phyloP scores from a whole-genome alignment of 2,329 filamentous ascomycete genomes.

The Aphanoascus verrucosus region DNA sequence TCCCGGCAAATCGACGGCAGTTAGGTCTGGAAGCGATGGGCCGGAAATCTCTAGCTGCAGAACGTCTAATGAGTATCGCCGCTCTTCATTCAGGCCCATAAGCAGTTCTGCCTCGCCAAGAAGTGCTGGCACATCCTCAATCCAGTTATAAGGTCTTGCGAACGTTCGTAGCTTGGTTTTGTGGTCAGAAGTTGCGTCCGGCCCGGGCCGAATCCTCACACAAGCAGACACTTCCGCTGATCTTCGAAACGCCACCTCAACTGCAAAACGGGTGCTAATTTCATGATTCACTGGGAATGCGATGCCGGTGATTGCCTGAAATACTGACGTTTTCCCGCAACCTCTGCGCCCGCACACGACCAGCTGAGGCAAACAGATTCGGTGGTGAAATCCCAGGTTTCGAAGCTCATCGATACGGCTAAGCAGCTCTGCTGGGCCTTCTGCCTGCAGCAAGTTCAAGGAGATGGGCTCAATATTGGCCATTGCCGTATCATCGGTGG shows the following conservation, averaged over 20 bases:
- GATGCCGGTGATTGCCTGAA: constrained; percentile 17
- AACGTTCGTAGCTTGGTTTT: constrained; percentile 18
- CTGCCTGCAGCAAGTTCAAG: constrained; percentile 13
- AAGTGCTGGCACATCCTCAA: constrained; percentile 20
- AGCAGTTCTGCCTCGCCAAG: constrained; percentile 20
- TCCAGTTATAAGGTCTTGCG: constrained; percentile 16
- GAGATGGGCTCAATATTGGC: background rate
- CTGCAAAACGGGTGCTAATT: constrained; percentile 50
- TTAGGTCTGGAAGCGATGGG: constrained; percentile 49
- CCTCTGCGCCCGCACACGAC: constrained; percentile 17
- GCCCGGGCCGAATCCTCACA: constrained; percentile 20
- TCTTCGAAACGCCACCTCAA: constrained; percentile 44
- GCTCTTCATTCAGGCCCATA: constrained; percentile 20
- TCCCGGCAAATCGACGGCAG: constrained; percentile 52
- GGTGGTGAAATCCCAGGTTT: constrained; percentile 15
- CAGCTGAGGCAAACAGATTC: constrained; percentile 14
- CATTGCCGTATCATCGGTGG: background rate
- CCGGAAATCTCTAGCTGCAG: constrained; percentile 51
- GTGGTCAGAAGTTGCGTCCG: constrained; percentile 18
- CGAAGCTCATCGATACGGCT: constrained; percentile 17
- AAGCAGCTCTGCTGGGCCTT: constrained; percentile 15
- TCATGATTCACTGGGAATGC: constrained; percentile 33
- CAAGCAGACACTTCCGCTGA: constrained; percentile 17
- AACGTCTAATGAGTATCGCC: constrained; percentile 35
- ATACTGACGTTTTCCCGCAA: constrained; percentile 17